phyloP scores from a whole-genome alignment of 2,329 filamentous ascomycete species.

The Chrysosporium queenslandicum region DNA sequence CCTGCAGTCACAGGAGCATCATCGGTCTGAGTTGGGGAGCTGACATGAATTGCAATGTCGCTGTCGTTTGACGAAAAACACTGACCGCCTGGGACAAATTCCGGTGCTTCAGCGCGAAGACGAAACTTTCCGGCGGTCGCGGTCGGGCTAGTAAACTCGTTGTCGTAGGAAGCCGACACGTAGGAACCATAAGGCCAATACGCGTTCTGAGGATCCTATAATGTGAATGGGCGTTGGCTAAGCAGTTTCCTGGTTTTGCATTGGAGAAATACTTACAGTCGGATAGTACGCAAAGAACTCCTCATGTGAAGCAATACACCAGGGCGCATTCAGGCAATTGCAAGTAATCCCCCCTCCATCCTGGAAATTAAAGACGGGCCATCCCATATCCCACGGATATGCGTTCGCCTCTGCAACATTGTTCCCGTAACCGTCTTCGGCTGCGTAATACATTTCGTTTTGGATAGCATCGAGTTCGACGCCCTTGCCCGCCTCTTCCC shows the following conservation, averaged over 20 bases:
- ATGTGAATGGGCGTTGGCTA: background rate
- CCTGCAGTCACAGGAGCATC: background rate
- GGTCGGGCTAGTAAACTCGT: background rate
- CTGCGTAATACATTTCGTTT: background rate
- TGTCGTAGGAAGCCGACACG: background rate
- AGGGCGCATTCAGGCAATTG: background rate
- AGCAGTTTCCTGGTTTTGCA: background rate
- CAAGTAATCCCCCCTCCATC: background rate
- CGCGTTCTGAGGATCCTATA: background rate
- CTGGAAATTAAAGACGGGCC: background rate
- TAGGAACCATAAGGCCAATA: background rate
- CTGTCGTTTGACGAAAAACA: background rate
- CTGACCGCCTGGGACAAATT: slow-evolving; percentile 4
- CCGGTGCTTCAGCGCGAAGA: slow-evolving; percentile 13
- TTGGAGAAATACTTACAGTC: background rate
- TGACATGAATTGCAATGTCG: background rate
- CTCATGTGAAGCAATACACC: background rate
- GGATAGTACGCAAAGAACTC: background rate
- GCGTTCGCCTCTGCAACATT: background rate
- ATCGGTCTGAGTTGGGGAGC: background rate
- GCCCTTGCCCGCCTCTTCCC: background rate
- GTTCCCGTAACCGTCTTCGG: background rate
- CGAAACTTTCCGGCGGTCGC: background rate
- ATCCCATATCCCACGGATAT: background rate
- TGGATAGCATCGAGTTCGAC: background rate